These are phyloP conservation scores for Paramecium bursaria DNA, from an alignment of 73 alveolate species.

Conservation along the genomic window DNA sequence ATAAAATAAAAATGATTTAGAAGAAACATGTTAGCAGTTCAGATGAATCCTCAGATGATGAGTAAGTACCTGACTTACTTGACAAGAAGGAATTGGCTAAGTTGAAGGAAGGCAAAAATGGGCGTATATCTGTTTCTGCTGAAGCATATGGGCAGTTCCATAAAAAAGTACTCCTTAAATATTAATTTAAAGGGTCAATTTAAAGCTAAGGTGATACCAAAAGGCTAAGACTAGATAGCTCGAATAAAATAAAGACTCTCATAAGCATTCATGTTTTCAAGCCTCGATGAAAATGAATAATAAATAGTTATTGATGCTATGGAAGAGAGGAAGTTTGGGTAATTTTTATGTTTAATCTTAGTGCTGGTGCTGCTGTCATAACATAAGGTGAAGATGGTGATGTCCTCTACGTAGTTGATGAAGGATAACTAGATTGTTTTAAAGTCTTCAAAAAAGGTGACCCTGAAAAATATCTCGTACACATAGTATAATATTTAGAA, in stretches of 20 bases:
- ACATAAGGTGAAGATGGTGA: conserved; percentile 84
- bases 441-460: conserved; percentile 67
- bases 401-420: conserved; percentile 80
- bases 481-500: conserved; percentile 60
- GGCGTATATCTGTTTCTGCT: conserved; percentile 96
- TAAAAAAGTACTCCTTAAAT: conserved; percentile 74
- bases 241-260: conserved; percentile 84
- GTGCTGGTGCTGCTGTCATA: conserved; percentile 72
- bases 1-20: conserved; percentile 62
- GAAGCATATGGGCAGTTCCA: conserved; percentile 98
- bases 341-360: conserved; percentile 2
- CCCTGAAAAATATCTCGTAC: conserved; percentile 65
- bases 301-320: conserved; percentile 93
- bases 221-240: conserved; percentile 80
- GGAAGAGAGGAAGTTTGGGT: conserved; percentile 87
- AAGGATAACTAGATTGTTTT: conserved; percentile 77
- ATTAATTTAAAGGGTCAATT: conserved; percentile 65
- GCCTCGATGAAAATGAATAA: conserved; percentile 85
- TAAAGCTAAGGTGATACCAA: conserved; percentile 85
- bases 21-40: conserved; percentile 63
- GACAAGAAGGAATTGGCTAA: conserved; percentile 50
- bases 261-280: conserved; percentile 91
- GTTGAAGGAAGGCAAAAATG: conserved; percentile 56
- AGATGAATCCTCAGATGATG: conserved; percentile 65
- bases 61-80: conserved; percentile 64